Percentiles rank a stretch among this genome's conserved stretches.
Conservation (phyloP, 192 early-diverging fungal species). For the Coemansia interrupta region DNA sequence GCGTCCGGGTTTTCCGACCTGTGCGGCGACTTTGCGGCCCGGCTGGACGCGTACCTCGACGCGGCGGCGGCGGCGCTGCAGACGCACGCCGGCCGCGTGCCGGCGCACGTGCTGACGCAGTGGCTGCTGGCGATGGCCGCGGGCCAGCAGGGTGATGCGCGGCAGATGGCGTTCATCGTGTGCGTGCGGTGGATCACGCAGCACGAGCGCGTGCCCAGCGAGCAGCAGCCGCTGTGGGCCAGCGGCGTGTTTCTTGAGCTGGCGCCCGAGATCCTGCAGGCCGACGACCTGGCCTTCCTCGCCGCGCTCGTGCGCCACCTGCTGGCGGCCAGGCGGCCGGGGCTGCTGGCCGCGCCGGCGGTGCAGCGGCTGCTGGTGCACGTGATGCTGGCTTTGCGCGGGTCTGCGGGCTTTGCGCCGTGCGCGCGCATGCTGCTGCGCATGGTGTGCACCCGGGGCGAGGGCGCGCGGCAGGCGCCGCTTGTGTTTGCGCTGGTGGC, state of each 20-base stretch:
- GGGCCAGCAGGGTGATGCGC: not conserved
- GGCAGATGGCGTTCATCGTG: conserved; percentile 18
- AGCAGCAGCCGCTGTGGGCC: conserved; percentile 29
- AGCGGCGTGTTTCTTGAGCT: conserved; percentile 11
- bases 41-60: conserved; percentile 13
- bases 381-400: conserved; percentile 21
- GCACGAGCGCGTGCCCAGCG: not conserved
- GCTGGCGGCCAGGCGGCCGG: conserved; percentile 7
- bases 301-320: conserved; percentile 33
- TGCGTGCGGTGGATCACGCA: conserved; percentile 38
- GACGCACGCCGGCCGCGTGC: too few relatives aligned
- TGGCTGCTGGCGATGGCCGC: conserved; percentile 25
- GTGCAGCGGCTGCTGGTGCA: conserved; percentile 35
- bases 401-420: conserved; percentile 10
- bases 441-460: too few relatives aligned
- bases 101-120: conserved; percentile 6
- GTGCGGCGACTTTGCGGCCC: conserved; percentile 20
- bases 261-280: conserved; percentile 30
- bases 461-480: conserved; percentile 1
- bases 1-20: conserved; percentile 1
- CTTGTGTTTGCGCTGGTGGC: conserved; percentile 21
- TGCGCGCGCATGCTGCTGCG: conserved; percentile 3
- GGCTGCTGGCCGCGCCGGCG: conserved; percentile 2
- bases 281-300: conserved; percentile 33
- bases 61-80: not conserved